phyloP scores from a whole-genome alignment of 192 early-diverging fungal species.

The Physocladia obscura region DNA sequence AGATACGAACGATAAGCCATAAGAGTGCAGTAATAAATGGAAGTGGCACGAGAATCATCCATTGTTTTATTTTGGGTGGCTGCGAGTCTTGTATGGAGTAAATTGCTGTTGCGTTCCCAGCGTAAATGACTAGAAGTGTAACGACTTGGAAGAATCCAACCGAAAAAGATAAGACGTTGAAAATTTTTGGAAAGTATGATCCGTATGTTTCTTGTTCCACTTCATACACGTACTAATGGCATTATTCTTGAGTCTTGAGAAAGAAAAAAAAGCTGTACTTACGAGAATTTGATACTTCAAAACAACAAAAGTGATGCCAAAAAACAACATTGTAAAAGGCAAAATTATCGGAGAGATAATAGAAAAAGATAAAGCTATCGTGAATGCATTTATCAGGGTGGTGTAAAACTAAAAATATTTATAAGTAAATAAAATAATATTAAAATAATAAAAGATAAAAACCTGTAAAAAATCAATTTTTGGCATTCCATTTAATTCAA shows the following conservation, averaged over 20 bases:
- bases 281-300: slow-evolving; percentile 48
- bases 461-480: slow-evolving; percentile 31
- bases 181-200: slow-evolving; percentile 42
- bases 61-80: not conserved
- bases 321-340: slow-evolving; percentile 35
- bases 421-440: not conserved
- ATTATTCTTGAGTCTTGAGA: not conserved
- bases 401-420: slow-evolving; percentile 27
- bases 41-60: slow-evolving; percentile 1
- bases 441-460: not conserved
- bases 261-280: not conserved
- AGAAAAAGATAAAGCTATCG: slow-evolving; percentile 37
- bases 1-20: not conserved
- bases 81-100: not conserved
- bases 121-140: slow-evolving; percentile 36
- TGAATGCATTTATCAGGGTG: slow-evolving; percentile 31
- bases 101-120: not conserved
- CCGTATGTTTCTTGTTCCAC: slow-evolving; percentile 42
- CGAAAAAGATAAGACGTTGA: slow-evolving; percentile 33
- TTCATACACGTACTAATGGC: slow-evolving; percentile 42
- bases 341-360: slow-evolving; percentile 44
- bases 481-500: slow-evolving; percentile 35
- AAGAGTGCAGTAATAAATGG: not conserved
- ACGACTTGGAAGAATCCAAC: slow-evolving; percentile 37
- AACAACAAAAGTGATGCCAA: slow-evolving; percentile 37